Evolutionary conservation across 306 rosid genomes (phyloP).

Genomic region (Trifolium pratense): DNA sequence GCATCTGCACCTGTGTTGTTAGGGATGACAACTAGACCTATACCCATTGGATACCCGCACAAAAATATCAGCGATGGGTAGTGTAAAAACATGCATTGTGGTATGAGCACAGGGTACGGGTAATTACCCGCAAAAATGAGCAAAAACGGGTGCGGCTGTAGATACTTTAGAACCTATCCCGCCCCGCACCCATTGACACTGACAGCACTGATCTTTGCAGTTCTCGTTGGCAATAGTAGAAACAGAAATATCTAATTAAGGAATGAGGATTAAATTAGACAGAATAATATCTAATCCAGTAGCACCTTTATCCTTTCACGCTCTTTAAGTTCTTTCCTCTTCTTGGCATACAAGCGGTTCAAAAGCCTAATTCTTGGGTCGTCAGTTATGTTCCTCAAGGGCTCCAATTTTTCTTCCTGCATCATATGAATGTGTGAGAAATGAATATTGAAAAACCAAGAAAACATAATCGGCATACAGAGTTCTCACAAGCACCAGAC

Average conservation of each 20-base stretch:
- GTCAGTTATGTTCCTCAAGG: constrained; percentile 80
- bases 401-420: constrained; percentile 98
- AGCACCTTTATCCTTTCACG: constrained; percentile 91
- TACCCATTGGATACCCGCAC: too few relatives aligned
- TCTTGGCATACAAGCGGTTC: constrained; percentile 92
- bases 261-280: constrained; percentile 23
- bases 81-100: too few relatives aligned
- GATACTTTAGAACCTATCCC: too few relatives aligned
- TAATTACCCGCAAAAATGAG: too few relatives aligned
- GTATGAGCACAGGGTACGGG: too few relatives aligned
- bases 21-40: too few relatives aligned
- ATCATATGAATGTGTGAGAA: constrained; percentile 49
- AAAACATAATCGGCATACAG: constrained; percentile 44
- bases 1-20: constrained; percentile 24
- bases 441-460: constrained; percentile 44
- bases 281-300: constrained; percentile 31
- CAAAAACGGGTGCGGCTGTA: too few relatives aligned
- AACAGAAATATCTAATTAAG: constrained; percentile 21
- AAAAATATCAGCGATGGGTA: too few relatives aligned
- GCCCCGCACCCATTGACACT: background rate
- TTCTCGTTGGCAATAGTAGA: constrained; percentile 49
- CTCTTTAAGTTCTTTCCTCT: constrained; percentile 93
- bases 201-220: constrained; percentile 48
- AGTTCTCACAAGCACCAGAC: constrained; percentile 61
- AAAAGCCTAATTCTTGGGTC: constrained; percentile 98